phyloP scores from a whole-genome alignment of 2,329 filamentous ascomycete species.

The Fusarium metavorans region DNA sequence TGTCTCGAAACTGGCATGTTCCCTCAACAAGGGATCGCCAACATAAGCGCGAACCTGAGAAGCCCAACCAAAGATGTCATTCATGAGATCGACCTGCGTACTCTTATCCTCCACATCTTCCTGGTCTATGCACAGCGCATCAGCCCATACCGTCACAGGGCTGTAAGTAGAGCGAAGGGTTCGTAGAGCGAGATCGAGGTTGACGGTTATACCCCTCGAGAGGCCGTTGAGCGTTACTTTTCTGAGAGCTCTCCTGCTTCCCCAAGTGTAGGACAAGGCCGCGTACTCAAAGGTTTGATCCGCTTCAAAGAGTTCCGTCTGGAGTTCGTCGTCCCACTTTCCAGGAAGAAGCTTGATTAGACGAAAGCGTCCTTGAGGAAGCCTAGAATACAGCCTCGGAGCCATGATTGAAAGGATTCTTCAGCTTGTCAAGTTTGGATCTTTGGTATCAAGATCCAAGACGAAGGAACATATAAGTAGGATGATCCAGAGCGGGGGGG shows the following conservation, averaged over 20 bases:
- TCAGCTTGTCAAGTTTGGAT: background rate
- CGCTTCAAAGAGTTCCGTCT: slow-evolving; percentile 29
- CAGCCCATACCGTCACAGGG: slow-evolving; percentile 39
- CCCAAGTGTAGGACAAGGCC: slow-evolving; percentile 48
- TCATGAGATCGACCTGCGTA: slow-evolving; percentile 39
- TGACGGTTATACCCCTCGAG: slow-evolving; percentile 39
- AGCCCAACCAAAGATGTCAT: slow-evolving; percentile 40
- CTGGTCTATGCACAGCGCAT: slow-evolving; percentile 45
- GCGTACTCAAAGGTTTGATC: slow-evolving; percentile 30
- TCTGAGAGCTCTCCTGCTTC: slow-evolving; percentile 27
- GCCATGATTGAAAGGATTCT: background rate
- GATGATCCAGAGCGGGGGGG: background rate
- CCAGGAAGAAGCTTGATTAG: slow-evolving; percentile 26
- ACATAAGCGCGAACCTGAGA: slow-evolving; percentile 29
- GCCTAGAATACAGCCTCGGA: slow-evolving; percentile 11
- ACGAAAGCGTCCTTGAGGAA: slow-evolving; percentile 22
- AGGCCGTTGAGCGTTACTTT: slow-evolving; percentile 39
- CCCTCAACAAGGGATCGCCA: slow-evolving; percentile 18
- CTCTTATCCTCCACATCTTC: slow-evolving; percentile 39
- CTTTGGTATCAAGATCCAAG: background rate
- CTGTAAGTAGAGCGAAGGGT: slow-evolving; percentile 33
- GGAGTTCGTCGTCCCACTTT: slow-evolving; percentile 24
- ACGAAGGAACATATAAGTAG: background rate
- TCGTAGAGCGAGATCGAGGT: slow-evolving; percentile 44
- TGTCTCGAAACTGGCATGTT: slow-evolving; percentile 6